phyloP scores from a whole-genome alignment of 495 filamentous ascomycete genomes.

The Haplographium delicatum region DNA sequence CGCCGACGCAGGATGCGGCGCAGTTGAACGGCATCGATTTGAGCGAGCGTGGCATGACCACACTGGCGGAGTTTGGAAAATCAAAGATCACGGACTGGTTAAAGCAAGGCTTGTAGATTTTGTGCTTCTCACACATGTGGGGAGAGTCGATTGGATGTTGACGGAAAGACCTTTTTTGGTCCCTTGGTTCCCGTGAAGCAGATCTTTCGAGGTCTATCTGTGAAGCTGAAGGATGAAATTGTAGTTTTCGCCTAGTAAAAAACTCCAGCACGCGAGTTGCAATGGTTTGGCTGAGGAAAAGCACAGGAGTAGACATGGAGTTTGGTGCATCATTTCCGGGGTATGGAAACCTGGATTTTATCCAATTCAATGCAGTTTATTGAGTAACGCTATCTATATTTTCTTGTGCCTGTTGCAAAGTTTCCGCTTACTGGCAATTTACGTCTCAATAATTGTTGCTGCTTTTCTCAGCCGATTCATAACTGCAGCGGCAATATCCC shows the following conservation, averaged over 20 bases:
- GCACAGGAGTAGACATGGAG: slow-evolving; percentile 9
- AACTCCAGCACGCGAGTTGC: too few relatives aligned
- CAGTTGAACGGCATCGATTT: slow-evolving; percentile 91
- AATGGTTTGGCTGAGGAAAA: slow-evolving; percentile 2
- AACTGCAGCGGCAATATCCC: slow-evolving; percentile 82
- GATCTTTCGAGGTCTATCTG: too few relatives aligned
- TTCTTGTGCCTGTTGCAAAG: too few relatives aligned
- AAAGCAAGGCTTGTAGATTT: slow-evolving; percentile 59
- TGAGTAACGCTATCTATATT: too few relatives aligned
- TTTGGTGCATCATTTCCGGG: slow-evolving; percentile 15
- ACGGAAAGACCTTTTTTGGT: too few relatives aligned
- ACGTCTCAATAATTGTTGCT: slow-evolving; percentile 45
- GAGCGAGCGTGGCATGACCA: slow-evolving; percentile 91
- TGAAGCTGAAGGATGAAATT: too few relatives aligned
- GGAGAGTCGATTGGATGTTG: too few relatives aligned
- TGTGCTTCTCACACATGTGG: too few relatives aligned
- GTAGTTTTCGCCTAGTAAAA: too few relatives aligned
- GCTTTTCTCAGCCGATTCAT: slow-evolving; percentile 61
- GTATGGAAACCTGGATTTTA: slow-evolving; percentile 6
- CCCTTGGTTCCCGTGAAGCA: too few relatives aligned
- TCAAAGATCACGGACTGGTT: slow-evolving; percentile 85
- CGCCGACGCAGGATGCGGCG: slow-evolving; percentile 83
- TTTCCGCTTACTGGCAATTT: too few relatives aligned
- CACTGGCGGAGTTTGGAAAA: slow-evolving; percentile 93
- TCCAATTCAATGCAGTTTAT: too few relatives aligned